These are phyloP conservation scores for Pseudogymnoascus sp. DNA, from an alignment of 2,329 filamentous ascomycete genomes.

Conservation along the genomic window DNA sequence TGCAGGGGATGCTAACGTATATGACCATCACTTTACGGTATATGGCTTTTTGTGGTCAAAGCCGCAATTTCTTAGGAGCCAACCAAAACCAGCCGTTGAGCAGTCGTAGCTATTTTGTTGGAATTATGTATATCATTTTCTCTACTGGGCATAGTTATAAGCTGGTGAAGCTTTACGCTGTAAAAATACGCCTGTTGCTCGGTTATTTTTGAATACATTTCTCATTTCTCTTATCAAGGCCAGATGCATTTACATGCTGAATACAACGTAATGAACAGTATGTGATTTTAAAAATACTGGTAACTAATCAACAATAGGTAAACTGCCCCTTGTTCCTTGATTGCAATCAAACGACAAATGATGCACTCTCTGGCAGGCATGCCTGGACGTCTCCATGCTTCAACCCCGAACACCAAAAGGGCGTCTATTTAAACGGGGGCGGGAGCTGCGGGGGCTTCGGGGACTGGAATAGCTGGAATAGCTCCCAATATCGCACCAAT, in stretches of 20 bases:
- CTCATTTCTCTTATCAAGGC: neutral
- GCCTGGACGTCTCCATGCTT: neutral
- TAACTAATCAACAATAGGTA: neutral
- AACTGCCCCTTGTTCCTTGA: neutral
- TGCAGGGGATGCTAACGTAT: neutral
- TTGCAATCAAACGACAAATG: neutral
- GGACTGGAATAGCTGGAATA: too few species aligned
- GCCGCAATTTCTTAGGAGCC: neutral
- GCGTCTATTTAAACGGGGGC: neutral
- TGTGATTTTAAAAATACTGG: neutral
- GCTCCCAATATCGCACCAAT: neutral
- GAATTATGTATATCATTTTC: neutral
- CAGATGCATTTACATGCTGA: neutral
- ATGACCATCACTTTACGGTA: neutral
- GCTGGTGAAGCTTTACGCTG: neutral
- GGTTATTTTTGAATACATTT: neutral
- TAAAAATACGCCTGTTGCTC: neutral
- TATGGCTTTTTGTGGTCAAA: neutral
- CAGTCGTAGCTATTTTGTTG: neutral
- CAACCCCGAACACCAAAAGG: neutral
- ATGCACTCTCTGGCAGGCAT: neutral
- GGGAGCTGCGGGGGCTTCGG: too few species aligned
- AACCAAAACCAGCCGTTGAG: neutral
- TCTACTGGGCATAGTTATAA: neutral
- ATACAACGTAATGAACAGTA: neutral